phyloP scores from a whole-genome alignment of 2,329 filamentous ascomycete species.

The Esteya vermicola region DNA sequence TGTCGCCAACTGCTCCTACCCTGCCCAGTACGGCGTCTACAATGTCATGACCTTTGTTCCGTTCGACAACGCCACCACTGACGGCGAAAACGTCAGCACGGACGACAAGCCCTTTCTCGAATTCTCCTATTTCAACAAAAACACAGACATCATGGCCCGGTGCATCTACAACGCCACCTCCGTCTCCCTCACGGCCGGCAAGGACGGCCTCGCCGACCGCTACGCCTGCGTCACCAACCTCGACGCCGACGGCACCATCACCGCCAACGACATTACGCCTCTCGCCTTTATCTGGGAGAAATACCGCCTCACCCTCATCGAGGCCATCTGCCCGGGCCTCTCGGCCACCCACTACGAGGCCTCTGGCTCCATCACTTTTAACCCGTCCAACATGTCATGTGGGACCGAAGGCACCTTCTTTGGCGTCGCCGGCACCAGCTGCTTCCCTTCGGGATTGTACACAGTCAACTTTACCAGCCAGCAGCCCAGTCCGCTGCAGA shows the following conservation, averaged over 20 bases:
- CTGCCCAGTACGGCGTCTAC: conserved; percentile 1
- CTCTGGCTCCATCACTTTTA: conserved; percentile 4
- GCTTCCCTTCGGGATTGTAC: neutral
- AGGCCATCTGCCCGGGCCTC: conserved; percentile 25
- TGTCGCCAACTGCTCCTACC: conserved; percentile 6
- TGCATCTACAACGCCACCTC: conserved; percentile 31
- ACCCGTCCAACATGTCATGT: conserved; percentile 5
- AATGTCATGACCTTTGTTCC: conserved; percentile 1
- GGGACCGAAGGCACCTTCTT: neutral
- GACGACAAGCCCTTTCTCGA: conserved; percentile 16
- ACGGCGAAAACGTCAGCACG: too few relatives aligned
- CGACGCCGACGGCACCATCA: too few relatives aligned
- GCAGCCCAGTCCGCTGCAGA: conserved; percentile 8
- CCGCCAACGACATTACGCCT: too few relatives aligned
- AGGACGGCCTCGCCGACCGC: conserved; percentile 18
- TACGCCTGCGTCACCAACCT: conserved; percentile 29
- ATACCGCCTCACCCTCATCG: conserved; percentile 25
- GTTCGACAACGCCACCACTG: conserved; percentile 18
- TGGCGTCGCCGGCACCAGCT: conserved; percentile 5
- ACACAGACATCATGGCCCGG: conserved; percentile 23
- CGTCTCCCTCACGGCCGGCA: conserved; percentile 15
- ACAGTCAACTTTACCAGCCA: conserved; percentile 10
- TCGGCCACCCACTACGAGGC: conserved; percentile 9
- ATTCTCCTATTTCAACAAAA: conserved; percentile 26
- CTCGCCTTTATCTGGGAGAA: conserved; percentile 30